phyloP scores from a whole-genome alignment of 768 basidiomycete genomes.

The Boletus rubropictus region DNA sequence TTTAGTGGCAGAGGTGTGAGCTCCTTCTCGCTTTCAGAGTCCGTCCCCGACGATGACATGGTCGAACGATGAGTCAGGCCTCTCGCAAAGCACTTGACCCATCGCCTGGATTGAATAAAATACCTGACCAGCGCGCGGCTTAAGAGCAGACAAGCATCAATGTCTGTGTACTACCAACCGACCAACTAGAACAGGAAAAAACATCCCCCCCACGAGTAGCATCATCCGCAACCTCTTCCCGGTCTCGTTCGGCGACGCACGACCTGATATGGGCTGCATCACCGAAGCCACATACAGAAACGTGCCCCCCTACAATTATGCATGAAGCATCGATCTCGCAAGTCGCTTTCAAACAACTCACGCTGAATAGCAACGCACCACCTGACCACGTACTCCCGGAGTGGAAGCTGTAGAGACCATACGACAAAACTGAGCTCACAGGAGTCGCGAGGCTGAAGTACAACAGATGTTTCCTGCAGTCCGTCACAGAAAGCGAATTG shows the following conservation, averaged over 20 bases:
- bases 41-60: constrained; percentile 27
- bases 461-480: constrained; percentile 69
- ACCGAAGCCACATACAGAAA: constrained; percentile 94
- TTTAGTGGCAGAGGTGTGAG: constrained; percentile 32
- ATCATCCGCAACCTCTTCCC: constrained; percentile 41
- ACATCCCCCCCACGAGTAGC: constrained; percentile 62
- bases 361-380: constrained; percentile 76
- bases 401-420: constrained; percentile 50
- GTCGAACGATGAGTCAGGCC: constrained; percentile 6
- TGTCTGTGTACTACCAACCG: constrained; percentile 60
- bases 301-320: constrained; percentile 65
- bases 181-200: constrained; percentile 60
- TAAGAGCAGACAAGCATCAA: constrained; percentile 5
- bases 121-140: not conserved
- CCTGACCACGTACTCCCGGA: constrained; percentile 55
- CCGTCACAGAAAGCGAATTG: constrained; percentile 56
- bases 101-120: constrained; percentile 3
- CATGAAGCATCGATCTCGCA: constrained; percentile 1
- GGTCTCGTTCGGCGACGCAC: constrained; percentile 40
- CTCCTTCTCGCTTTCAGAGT: constrained; percentile 26
- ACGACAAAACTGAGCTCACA: constrained; percentile 72
- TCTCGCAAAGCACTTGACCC: not conserved
- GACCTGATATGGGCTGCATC: constrained; percentile 66
- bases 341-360: constrained; percentile 33
- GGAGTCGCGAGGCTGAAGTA: constrained; percentile 86